Conservation (phyloP, 176 grass and related monocot species). For the Oryza glaberrima region DNA sequence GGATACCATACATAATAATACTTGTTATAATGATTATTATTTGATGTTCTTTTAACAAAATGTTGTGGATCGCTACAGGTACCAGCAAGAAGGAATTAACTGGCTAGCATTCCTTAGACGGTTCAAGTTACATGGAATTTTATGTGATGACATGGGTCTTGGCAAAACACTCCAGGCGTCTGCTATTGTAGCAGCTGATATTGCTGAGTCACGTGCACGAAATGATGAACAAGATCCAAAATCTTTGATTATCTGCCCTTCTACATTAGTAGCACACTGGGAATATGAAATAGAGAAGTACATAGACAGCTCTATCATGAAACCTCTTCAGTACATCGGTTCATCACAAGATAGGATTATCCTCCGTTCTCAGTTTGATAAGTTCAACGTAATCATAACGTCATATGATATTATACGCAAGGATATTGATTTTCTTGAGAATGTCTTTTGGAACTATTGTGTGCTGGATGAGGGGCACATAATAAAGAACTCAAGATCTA, state of each 20-base stretch:
- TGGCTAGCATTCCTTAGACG: conserved; percentile 93
- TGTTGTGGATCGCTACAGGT: conserved; percentile 56
- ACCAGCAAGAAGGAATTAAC: conserved; percentile 99
- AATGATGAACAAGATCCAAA: conserved; percentile 60
- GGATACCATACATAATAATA: neutral
- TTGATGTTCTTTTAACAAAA: conserved; percentile 10
- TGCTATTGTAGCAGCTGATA: conserved; percentile 89
- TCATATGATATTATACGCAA: conserved; percentile 99
- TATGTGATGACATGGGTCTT: conserved; percentile 99
- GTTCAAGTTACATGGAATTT: conserved; percentile 98
- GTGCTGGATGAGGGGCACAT: conserved; percentile 99
- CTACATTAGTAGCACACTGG: conserved; percentile 97
- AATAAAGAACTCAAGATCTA: conserved; percentile 97
- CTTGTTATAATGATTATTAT: neutral
- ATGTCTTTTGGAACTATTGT: conserved; percentile 87
- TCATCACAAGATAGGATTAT: conserved; percentile 75
- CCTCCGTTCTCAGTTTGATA: conserved; percentile 80
- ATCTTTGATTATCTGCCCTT: conserved; percentile 97
- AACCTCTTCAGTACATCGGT: conserved; percentile 86
- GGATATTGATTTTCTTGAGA: conserved; percentile 86
- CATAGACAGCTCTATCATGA: conserved; percentile 85
- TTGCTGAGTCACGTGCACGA: conserved; percentile 69
- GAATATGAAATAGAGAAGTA: conserved; percentile 99
- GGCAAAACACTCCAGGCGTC: conserved; percentile 99
- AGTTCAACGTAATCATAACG: conserved; percentile 88